These are phyloP conservation scores for Neonectria hederae DNA, from an alignment of 2,329 filamentous ascomycete species.

Conservation along the genomic window DNA sequence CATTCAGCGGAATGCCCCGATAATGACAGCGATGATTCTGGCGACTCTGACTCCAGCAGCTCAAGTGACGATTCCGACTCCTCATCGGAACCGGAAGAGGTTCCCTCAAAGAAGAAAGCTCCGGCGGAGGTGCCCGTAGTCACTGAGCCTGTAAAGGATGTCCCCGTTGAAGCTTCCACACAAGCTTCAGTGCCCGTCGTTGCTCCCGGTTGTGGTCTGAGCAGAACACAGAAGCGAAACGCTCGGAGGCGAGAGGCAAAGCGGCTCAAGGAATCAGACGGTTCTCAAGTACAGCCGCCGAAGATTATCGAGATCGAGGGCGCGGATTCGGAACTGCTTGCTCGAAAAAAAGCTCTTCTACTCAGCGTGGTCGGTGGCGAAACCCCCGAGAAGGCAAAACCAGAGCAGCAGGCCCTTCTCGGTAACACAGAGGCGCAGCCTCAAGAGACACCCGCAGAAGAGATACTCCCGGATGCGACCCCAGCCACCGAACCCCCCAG, in stretches of 20 bases:
- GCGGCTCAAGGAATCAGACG: slow-evolving; percentile 22
- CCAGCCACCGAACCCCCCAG: slow-evolving; percentile 12
- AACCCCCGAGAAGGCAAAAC: slow-evolving; percentile 3
- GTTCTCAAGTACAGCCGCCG: slow-evolving; percentile 33
- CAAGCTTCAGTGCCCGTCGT: slow-evolving; percentile 31
- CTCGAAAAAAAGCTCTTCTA: slow-evolving; percentile 52
- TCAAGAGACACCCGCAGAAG: slow-evolving; percentile 7
- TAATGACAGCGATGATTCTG: slow-evolving; percentile 32
- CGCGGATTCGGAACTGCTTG: slow-evolving; percentile 45
- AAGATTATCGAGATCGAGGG: slow-evolving; percentile 15
- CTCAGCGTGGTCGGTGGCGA: slow-evolving; percentile 44
- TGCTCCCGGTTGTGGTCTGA: slow-evolving; percentile 50
- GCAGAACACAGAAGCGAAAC: slow-evolving; percentile 62
- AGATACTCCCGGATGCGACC: slow-evolving; percentile 7
- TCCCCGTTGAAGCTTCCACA: neutral
- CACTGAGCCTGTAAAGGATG: neutral
- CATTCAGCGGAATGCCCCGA: slow-evolving; percentile 25
- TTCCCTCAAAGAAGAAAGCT: slow-evolving; percentile 46
- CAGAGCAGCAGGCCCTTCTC: slow-evolving; percentile 12
- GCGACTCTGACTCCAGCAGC: slow-evolving; percentile 30
- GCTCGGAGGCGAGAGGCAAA: slow-evolving; percentile 56
- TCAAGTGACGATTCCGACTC: slow-evolving; percentile 42
- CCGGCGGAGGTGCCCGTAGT: neutral
- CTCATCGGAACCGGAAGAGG: slow-evolving; percentile 48
- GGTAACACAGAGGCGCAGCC: slow-evolving; percentile 12